Conservation (phyloP, 1,284 basidiomycete genomes). For the Melampsora americana region DNA sequence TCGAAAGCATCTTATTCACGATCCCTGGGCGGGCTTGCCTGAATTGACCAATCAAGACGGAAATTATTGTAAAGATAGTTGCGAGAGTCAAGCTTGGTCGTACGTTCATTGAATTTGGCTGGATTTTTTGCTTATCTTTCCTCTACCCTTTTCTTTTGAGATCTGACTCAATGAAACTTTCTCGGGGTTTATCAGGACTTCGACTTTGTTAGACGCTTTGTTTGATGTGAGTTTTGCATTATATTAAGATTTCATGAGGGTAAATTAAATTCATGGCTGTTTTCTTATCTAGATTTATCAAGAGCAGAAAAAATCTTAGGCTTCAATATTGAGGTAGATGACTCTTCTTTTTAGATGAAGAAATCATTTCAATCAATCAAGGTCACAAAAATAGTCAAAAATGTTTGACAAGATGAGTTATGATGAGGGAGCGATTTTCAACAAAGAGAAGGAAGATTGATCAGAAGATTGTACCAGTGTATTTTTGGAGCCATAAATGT, state of each 20-base stretch:
- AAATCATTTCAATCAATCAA: not conserved
- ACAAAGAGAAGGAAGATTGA: no score
- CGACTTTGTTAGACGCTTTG: constrained; percentile 28
- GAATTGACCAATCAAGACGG: constrained; percentile 68
- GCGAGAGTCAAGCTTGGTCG: constrained; percentile 68
- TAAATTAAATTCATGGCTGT: not conserved
- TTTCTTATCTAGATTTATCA: not conserved
- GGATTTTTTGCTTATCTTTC: not conserved
- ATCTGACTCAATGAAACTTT: not conserved
- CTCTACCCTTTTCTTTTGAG: not conserved
- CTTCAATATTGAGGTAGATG: no score
- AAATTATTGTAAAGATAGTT: constrained; percentile 75
- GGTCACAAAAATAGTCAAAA: not conserved
- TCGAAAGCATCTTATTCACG: constrained; percentile 69
- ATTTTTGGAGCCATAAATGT: no score
- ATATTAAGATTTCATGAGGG: not conserved
- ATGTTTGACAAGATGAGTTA: not conserved
- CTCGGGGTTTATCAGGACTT: constrained; percentile 5
- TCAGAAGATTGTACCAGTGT: no score
- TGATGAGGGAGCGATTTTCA: no score
- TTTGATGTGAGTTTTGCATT: constrained; percentile 22
- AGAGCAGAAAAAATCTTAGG: not conserved
- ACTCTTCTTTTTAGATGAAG: not conserved
- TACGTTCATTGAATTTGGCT: not conserved
- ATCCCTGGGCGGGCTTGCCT: constrained; percentile 85